Conservation (phyloP, 768 basidiomycete species). For the Boletellus ananiceps region DNA sequence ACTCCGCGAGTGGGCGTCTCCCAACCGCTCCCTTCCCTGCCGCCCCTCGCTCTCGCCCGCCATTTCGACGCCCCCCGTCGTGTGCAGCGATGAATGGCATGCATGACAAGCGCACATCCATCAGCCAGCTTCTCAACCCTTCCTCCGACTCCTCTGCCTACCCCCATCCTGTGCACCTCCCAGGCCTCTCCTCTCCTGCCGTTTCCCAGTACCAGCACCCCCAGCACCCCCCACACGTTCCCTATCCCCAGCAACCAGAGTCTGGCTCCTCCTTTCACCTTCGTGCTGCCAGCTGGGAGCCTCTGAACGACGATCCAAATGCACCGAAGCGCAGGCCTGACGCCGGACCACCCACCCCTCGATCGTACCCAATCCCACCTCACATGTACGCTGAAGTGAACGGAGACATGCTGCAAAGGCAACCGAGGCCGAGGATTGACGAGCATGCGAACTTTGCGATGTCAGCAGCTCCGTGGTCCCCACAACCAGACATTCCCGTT, state of each 20-base stretch:
- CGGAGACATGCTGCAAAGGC: constrained; percentile 28
- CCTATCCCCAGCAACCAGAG: constrained; percentile 28
- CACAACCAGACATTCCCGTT: constrained; percentile 29
- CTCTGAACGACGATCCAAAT: constrained; percentile 33
- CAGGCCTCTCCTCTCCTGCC: constrained; percentile 20
- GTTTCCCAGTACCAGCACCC: constrained; percentile 29
- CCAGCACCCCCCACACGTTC: constrained; percentile 22
- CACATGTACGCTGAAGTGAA: constrained; percentile 34
- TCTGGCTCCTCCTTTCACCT: constrained; percentile 44
- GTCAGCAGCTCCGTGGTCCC: constrained; percentile 31
- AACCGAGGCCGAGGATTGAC: constrained; percentile 28
- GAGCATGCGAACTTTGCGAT: constrained; percentile 28
- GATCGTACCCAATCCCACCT: constrained; percentile 33
- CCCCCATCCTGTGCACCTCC: constrained; percentile 28
- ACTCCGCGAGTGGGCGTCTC: constrained; percentile 34
- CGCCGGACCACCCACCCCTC: constrained; percentile 28
- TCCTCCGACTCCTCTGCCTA: constrained; percentile 37
- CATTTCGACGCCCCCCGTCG: constrained; percentile 9
- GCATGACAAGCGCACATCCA: constrained; percentile 50
- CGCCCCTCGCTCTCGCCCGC: constrained; percentile 16
- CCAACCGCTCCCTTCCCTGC: constrained; percentile 27
- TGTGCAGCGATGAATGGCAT: constrained; percentile 36
- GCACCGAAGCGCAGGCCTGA: constrained; percentile 35
- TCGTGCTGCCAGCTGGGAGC: constrained; percentile 60
- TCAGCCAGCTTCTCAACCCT: constrained; percentile 49